phyloP scores from a whole-genome alignment of 1,284 basidiomycete species.

The Leccinum glutinopallens region DNA sequence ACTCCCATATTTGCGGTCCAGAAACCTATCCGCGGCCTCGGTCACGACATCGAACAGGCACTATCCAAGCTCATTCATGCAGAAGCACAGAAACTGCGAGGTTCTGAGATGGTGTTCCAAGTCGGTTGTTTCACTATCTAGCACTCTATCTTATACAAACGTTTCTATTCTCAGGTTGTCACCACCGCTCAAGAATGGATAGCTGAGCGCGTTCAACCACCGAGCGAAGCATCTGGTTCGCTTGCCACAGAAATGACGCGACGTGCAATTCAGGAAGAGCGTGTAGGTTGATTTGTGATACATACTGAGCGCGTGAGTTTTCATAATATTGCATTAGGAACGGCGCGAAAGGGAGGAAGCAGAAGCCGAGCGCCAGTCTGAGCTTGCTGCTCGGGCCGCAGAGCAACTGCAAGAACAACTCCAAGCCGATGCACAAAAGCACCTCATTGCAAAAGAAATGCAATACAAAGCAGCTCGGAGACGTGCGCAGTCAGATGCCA shows the following conservation, averaged over 20 bases:
- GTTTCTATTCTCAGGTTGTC: constrained; percentile 49
- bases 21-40: constrained; percentile 61
- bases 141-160: constrained; percentile 8
- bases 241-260: constrained; percentile 74
- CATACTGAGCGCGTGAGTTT: neutral
- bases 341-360: constrained; percentile 45
- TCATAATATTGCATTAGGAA: constrained; percentile 21
- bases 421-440: constrained; percentile 57
- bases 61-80: constrained; percentile 58
- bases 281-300: constrained; percentile 39
- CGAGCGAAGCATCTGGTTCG: constrained; percentile 62
- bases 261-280: constrained; percentile 66
- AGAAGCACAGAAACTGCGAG: constrained; percentile 61
- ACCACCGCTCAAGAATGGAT: constrained; percentile 74
- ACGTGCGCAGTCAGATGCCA: constrained; percentile 66
- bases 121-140: constrained; percentile 39
- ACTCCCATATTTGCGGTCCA: constrained; percentile 68
- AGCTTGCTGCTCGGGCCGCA: constrained; percentile 50
- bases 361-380: constrained; percentile 53
- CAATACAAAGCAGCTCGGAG: constrained; percentile 54
- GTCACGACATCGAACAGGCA: constrained; percentile 51
- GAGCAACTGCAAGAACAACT: constrained; percentile 65
- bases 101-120: constrained; percentile 75
- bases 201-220: constrained; percentile 53
- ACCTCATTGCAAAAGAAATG: constrained; percentile 54